Evolutionary conservation across 2,329 filamentous ascomycete genomes (phyloP), one percentile per base, ranked within the genome.

Genomic region (Arachnomyces sp.): DNA sequence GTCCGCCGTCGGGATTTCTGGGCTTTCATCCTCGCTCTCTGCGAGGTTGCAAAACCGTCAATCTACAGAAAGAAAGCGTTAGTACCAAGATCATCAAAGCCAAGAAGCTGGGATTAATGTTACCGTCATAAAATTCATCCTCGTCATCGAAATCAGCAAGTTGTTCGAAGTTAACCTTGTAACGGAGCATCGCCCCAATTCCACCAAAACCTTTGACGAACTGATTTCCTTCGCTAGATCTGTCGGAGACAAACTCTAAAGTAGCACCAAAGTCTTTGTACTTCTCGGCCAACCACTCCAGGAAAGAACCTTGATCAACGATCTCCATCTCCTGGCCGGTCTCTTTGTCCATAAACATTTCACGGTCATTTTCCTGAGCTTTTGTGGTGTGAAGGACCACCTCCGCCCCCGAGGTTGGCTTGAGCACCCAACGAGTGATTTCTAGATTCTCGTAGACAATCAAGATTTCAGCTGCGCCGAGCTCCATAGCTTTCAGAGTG

Each of bases 141-240:
- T 92, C 85, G 64, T 94, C 89, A 60, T 84, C 80, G 60, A 84
- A 76, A 65, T 96, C 92, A 67, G 84, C 84, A 67, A 98, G 78
- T 69, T 98, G 93, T 72, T 98, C 93, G 72, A 98, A 98, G 75
- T 98, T 98, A 75, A 98, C 87, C 75, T 95, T 95, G 81, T 98
- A 98, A 55, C 92, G 88, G 62, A 98, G 80, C 59, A 98, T 83
- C 50, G 90, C 90, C 53, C 92, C 92, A 56, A 98, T 95, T 61
- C 92, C 92, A 82, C 92, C 92, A 61, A 98, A 98, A 49, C 92
- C 92, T 74, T 95, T 96, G 59, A 98, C 92, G 69, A 98, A 98
- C 74, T 98, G 92, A 71, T 98, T 98, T 63, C 92, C 92, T 71
- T 98, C 92, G 46, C 86, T 94, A 45, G 90, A 96, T 51, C 88